Base-by-base conservation (phyloP, 2,329 filamentous ascomycete genomes). In the Coniochaeta ligniaria region DNA sequence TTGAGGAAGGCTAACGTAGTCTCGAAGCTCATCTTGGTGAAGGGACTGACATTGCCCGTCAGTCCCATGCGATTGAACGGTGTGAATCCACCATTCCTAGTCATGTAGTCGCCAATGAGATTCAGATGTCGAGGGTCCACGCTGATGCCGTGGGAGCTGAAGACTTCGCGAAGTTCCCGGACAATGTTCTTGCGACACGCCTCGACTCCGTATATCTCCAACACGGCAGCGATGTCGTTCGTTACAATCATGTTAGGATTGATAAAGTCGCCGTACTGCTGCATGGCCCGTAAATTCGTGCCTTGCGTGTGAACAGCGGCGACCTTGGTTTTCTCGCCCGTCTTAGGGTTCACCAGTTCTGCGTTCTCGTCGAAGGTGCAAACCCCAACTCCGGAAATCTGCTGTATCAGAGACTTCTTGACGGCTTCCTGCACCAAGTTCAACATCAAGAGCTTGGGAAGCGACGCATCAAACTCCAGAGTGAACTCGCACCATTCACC, bases 11-110 rank as follows among this genome's bases (percentile, higher is more conserved):
- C 88, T 43, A 98, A 84, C 2, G 95, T 99, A 4, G 95, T 99
- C 83, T 99, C 95, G 77, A 98, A 99, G 74, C 91, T 96, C 94
- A 98, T 98, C 83, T 98, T 98, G 76, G 95, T 94, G 68, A 99
- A 94, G 0, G 95, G 92, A 66, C 88, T 93, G 31, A 94, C 88
- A 69, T 91, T 93, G 65, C 90, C 87, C 71, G 86, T 87, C 63
- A 99, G 80, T 1, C 94, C 95, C 71, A 91, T 96, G 57, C 95
- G 89, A 76, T 91, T 96, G 78, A 99, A 99, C 0, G 95, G 88
- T 56, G 87, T 90, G 77, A 96, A 99, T 1, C 86, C 87, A 66
- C 95, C 95, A 62, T 87, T 88, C 59, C 94, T 85, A n/a, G 95
- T 99, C 95, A 99, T 99, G 74, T 92, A 92, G 74, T 99, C 95